Percentiles rank a stretch among this genome's conserved stretches.
Conservation (phyloP, 1,284 basidiomycete genomes). For the Exobasidium cylindrosporum region DNA sequence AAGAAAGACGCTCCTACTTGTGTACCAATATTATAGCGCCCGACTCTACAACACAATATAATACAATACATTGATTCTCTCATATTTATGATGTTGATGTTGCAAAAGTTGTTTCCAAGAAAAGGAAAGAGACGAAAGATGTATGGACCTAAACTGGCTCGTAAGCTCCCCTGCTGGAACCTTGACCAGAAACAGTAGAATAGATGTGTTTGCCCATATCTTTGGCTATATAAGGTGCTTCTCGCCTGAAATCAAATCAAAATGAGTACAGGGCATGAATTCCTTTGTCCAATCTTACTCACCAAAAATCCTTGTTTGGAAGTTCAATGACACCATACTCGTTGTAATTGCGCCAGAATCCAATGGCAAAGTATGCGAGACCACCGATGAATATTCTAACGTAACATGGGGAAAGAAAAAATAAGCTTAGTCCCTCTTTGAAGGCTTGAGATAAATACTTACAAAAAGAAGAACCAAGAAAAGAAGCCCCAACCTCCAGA, state of each 20-base stretch:
- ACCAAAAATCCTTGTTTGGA: conserved; percentile 12
- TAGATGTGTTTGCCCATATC: conserved; percentile 13
- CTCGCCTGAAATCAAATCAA: no score
- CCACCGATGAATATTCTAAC: conserved; percentile 3
- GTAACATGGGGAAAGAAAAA: no score
- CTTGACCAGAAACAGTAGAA: conserved; percentile 9
- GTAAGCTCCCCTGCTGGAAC: conserved; percentile 4
- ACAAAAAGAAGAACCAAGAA: conserved; percentile 14
- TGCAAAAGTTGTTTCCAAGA: no score
- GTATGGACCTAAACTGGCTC: conserved; percentile 1
- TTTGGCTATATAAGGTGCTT: conserved; percentile 11
- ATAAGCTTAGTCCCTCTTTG: no score
- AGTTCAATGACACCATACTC: conserved; percentile 11
- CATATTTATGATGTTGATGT: no score
- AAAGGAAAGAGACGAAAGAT: no score
- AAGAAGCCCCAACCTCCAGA: conserved; percentile 4
- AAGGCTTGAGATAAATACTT: no score
- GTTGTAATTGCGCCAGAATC: conserved; percentile 12
- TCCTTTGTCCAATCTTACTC: no score
- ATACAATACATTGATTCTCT: no score
- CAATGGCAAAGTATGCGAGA: conserved; percentile 2
- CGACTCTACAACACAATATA: not conserved
- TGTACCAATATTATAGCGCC: not conserved
- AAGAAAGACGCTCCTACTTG: no score
- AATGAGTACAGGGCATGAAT: no score